Evolutionary conservation across 345 rosid genomes (phyloP).

Genomic region (Nasturtium officinale): DNA sequence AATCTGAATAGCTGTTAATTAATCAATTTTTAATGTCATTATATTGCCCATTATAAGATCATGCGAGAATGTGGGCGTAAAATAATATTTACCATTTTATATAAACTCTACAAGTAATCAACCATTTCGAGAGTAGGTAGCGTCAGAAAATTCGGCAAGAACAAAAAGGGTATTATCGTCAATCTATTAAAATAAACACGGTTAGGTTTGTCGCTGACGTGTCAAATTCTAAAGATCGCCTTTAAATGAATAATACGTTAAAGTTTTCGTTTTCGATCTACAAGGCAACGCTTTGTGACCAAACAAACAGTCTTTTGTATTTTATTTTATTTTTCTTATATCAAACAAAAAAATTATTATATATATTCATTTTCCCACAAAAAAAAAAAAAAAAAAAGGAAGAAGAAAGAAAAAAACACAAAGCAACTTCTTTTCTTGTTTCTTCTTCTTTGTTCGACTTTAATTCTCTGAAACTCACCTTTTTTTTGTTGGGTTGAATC

Average conservation of each 20-base stretch:
- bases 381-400: not conserved
- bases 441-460: conserved; percentile 19
- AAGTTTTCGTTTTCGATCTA: conserved; percentile 25
- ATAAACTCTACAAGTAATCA: conserved; percentile 12
- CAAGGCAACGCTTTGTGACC: conserved; percentile 47
- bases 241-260: conserved; percentile 28
- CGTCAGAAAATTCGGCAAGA: conserved; percentile 19
- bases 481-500: not conserved
- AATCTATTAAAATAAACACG: conserved; percentile 6
- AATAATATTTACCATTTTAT: not conserved
- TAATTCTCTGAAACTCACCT: conserved; percentile 26
- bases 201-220: conserved; percentile 44
- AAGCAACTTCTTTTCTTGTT: conserved; percentile 36
- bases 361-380: not conserved
- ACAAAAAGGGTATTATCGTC: conserved; percentile 32
- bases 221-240: conserved; percentile 32
- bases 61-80: conserved; percentile 35
- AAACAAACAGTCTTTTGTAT: conserved; percentile 37
- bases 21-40: not conserved
- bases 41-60: conserved; percentile 21
- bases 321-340: not conserved
- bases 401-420: conserved; percentile 27
- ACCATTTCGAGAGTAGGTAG: conserved; percentile 22
- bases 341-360: not conserved
- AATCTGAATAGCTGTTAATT: conserved; percentile 14